A percentile compares a stretch with the other conserved stretches of the same genome.
These are phyloP conservation scores for Penstemon davidsonii DNA, from an alignment of 257 asterid species.

Conservation along the genomic window DNA sequence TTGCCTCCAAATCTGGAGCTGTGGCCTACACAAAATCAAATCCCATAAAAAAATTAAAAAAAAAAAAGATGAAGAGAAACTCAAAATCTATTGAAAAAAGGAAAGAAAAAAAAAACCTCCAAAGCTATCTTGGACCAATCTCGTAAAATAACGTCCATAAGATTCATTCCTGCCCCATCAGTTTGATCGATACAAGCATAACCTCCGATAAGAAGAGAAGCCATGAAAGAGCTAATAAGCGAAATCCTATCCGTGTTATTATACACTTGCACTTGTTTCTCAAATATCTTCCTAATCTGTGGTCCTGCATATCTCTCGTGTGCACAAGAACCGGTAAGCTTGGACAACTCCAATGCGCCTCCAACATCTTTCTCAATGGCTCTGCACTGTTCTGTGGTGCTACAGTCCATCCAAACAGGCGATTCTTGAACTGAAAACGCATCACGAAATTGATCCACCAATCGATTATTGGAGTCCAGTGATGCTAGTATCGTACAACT, in stretches of 20 bases:
- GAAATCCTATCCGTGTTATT: slow-evolving; percentile 55
- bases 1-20: slow-evolving; percentile 55
- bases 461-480: slow-evolving; percentile 38
- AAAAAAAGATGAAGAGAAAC: not conserved
- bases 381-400: slow-evolving; percentile 58
- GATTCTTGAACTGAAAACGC: slow-evolving; percentile 54
- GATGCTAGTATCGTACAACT: slow-evolving; percentile 39
- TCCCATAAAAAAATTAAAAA: not conserved
- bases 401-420: slow-evolving; percentile 67
- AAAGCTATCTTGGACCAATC: slow-evolving; percentile 52
- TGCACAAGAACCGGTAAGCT: slow-evolving; percentile 63
- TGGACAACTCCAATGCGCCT: slow-evolving; percentile 56
- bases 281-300: slow-evolving; percentile 57
- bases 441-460: slow-evolving; percentile 46
- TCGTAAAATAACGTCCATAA: slow-evolving; percentile 58
- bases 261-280: slow-evolving; percentile 52
- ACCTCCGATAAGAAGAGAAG: slow-evolving; percentile 55
- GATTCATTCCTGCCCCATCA: slow-evolving; percentile 74
- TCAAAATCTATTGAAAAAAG: not conserved
- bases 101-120: slow-evolving; percentile 41
- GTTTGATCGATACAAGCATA: slow-evolving; percentile 66
- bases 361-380: slow-evolving; percentile 59
- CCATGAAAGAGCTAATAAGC: slow-evolving; percentile 63
- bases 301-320: slow-evolving; percentile 63
- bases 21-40: slow-evolving; percentile 41